phyloP scores from a whole-genome alignment of 306 rosid genomes.

The Acacia acuminata region DNA sequence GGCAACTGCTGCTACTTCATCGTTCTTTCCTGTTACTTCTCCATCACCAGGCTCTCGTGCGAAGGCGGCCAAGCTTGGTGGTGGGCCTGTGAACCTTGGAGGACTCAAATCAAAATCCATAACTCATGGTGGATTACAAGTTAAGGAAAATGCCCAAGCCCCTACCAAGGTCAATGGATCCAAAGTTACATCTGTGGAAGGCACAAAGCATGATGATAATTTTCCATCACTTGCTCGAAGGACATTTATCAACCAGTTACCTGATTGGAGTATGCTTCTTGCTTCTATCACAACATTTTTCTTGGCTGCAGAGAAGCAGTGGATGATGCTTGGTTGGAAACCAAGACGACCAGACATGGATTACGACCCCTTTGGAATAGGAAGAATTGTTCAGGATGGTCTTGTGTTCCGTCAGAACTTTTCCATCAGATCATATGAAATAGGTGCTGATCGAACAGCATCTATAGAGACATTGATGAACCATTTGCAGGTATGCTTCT shows the following conservation, averaged over 20 bases:
- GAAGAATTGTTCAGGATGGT: too few species aligned
- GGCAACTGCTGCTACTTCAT: slow-evolving; percentile 73
- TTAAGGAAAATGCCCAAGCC: slow-evolving; percentile 83
- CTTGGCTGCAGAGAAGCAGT: slow-evolving; percentile 97
- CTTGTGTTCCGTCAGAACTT: too few species aligned
- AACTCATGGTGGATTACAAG: slow-evolving; percentile 54
- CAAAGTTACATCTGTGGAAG: slow-evolving; percentile 45
- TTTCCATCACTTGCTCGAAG: slow-evolving; percentile 60
- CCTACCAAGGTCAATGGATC: slow-evolving; percentile 71
- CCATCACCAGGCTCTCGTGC: slow-evolving; percentile 40
- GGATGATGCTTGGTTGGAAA: slow-evolving; percentile 99
- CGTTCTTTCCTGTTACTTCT: slow-evolving; percentile 63
- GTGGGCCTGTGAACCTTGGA: slow-evolving; percentile 43
- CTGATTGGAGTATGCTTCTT: slow-evolving; percentile 99
- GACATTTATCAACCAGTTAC: slow-evolving; percentile 87
- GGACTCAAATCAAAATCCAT: slow-evolving; percentile 55
- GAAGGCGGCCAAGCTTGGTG: slow-evolving; percentile 43
- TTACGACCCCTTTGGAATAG: too few species aligned
- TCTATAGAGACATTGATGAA: slow-evolving; percentile 96
- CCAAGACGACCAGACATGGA: slow-evolving; percentile 83
- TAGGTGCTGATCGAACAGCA: slow-evolving; percentile 88
- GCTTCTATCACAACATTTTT: slow-evolving; percentile 91
- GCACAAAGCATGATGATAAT: slow-evolving; percentile 55
- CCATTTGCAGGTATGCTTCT: slow-evolving; percentile 79
- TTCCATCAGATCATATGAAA: too few species aligned